A percentile compares a stretch with the other conserved stretches of the same genome.
Evolutionary conservation across 768 basidiomycete species (phyloP).

Genomic region (Tricholoma terreum): DNA sequence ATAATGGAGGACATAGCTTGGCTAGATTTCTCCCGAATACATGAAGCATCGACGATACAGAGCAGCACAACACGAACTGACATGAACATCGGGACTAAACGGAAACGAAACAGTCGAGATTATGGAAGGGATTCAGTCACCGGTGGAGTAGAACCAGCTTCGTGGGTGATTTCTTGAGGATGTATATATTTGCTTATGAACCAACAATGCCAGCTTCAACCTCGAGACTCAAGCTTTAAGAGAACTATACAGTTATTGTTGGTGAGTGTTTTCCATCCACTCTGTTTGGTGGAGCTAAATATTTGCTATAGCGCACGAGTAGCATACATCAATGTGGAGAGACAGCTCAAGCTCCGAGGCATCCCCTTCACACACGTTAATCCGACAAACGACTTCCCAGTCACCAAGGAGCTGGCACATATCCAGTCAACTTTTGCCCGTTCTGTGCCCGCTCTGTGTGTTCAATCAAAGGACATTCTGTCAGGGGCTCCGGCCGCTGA

Average conservation of each 20-base stretch:
- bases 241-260: constrained; percentile 85
- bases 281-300: neutral
- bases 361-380: constrained; percentile 79
- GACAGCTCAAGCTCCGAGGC: constrained; percentile 76
- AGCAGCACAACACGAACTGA: constrained; percentile 19
- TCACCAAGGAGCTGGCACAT: constrained; percentile 46
- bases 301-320: constrained; percentile 69
- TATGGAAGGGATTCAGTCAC: constrained; percentile 3
- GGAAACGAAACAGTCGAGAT: constrained; percentile 16
- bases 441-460: constrained; percentile 80
- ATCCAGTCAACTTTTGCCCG: constrained; percentile 72
- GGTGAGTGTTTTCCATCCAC: constrained; percentile 42
- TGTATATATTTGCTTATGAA: neutral
- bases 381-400: constrained; percentile 42
- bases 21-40: constrained; percentile 71
- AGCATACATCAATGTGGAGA: constrained; percentile 85
- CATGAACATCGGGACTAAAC: constrained; percentile 21
- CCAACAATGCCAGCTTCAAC: constrained; percentile 49
- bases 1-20: constrained; percentile 77
- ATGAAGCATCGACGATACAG: constrained; percentile 31
- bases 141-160: constrained; percentile 4
- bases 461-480: constrained; percentile 77
- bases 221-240: constrained; percentile 70
- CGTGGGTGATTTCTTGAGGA: constrained; percentile 16
- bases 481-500: constrained; percentile 84